Percentiles rank a stretch among this genome's conserved stretches.
These are phyloP conservation scores for Penicillium expansum DNA, from an alignment of 2,329 filamentous ascomycete species.

Conservation along the genomic window DNA sequence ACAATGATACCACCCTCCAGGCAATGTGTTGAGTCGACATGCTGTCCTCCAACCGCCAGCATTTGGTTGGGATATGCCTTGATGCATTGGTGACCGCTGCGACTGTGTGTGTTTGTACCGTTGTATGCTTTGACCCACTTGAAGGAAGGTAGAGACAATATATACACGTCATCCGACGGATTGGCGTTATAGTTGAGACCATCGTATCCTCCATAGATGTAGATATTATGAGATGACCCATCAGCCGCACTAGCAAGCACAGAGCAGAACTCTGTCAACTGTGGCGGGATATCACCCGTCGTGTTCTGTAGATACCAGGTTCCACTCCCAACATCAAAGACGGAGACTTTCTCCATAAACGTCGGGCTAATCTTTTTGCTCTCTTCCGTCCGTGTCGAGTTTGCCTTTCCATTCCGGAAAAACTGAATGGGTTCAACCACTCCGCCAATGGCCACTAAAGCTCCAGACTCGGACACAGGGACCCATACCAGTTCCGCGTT, in stretches of 20 bases:
- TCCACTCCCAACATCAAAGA: conserved; percentile 40
- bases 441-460: conserved; percentile 42
- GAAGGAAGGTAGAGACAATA: conserved; percentile 23
- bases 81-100: conserved; percentile 17
- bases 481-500: conserved; percentile 66
- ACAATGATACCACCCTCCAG: conserved; percentile 17
- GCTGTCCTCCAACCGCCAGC: conserved; percentile 15
- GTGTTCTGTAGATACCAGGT: conserved; percentile 44
- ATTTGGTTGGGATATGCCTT: conserved; percentile 23
- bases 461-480: conserved; percentile 38
- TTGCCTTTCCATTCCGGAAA: conserved; percentile 5
- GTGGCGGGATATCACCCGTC: conserved; percentile 36
- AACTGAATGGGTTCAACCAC: conserved; percentile 28
- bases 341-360: conserved; percentile 39
- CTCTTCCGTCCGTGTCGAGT: conserved; percentile 3
- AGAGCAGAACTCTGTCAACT: conserved; percentile 41
- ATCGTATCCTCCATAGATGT: conserved; percentile 51
- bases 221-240: conserved; percentile 47
- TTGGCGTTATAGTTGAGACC: conserved; percentile 26
- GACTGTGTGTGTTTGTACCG: conserved; percentile 17
- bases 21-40: conserved; percentile 8
- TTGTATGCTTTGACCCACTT: conserved; percentile 20
- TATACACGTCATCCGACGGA: conserved; percentile 42
- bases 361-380: conserved; percentile 24
- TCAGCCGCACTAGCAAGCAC: conserved; percentile 41